phyloP scores from a whole-genome alignment of 176 grass and related monocot genomes.

The Tuctoria greenei region DNA sequence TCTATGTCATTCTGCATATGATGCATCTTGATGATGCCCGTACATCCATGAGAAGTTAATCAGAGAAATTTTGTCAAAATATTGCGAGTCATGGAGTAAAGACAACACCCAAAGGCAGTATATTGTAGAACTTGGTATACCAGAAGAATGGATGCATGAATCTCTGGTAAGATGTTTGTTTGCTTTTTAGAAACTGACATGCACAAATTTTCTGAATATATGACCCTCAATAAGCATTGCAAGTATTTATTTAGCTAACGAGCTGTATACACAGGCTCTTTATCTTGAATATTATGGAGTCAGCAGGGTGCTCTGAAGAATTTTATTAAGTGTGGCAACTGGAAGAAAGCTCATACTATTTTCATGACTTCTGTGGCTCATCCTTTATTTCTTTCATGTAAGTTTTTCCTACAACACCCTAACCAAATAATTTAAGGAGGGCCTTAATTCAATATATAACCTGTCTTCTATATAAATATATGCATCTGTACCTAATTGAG shows the following conservation, averaged over 20 bases:
- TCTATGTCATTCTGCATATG: conserved; percentile 91
- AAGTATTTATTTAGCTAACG: conserved; percentile 4
- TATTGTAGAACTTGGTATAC: conserved; percentile 83
- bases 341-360: conserved; percentile 80
- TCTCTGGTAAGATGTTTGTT: conserved; percentile 59
- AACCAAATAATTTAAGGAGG: not conserved
- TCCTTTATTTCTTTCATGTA: conserved; percentile 88
- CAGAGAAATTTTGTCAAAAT: conserved; percentile 69
- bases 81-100: conserved; percentile 81
- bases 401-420: conserved; percentile 32
- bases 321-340: conserved; percentile 78
- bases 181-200: conserved; percentile 22
- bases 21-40: conserved; percentile 55
- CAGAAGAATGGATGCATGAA: conserved; percentile 91
- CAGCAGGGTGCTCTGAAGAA: conserved; percentile 58
- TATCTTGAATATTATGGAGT: conserved; percentile 81
- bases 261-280: conserved; percentile 61
- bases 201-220: not conserved
- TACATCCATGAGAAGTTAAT: conserved; percentile 83
- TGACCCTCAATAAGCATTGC: not conserved
- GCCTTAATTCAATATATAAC: conserved; percentile 6
- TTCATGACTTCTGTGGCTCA: conserved; percentile 86
- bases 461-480: not conserved
- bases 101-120: conserved; percentile 67
- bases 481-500: not conserved